Conservation (phyloP, 371 early-diverging fungal genomes). For the Lichtheimia ornata region DNA sequence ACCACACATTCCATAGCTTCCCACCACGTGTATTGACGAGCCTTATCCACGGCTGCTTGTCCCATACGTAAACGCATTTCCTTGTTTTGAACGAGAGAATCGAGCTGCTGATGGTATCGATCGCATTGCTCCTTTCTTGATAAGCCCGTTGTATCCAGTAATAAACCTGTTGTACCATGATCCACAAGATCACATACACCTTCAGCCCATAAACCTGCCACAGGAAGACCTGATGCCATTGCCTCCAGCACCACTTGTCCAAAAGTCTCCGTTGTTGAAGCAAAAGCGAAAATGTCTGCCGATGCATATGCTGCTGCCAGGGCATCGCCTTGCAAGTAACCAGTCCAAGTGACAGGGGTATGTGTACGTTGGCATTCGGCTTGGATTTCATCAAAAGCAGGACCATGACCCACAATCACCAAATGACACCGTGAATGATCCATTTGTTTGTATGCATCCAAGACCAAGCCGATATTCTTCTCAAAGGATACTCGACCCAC, state of each 20-base stretch:
- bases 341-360: conserved; percentile 48
- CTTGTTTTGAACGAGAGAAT: conserved; percentile 17
- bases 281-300: conserved; percentile 52
- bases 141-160: conserved; percentile 26
- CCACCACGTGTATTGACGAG: conserved; percentile 45
- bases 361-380: conserved; percentile 13
- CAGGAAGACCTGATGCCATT: conserved; percentile 50
- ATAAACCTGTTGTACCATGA: conserved; percentile 40
- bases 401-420: conserved; percentile 54
- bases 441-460: conserved; percentile 45
- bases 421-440: conserved; percentile 44
- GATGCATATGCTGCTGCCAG: conserved; percentile 48
- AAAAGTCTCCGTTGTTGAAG: conserved; percentile 51
- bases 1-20: conserved; percentile 51
- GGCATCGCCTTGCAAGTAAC: conserved; percentile 39
- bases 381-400: conserved; percentile 42
- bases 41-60: conserved; percentile 22
- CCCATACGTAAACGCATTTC: conserved; percentile 24
- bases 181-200: conserved; percentile 46
- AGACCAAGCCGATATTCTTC: conserved; percentile 44
- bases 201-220: conserved; percentile 44
- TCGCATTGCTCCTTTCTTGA: conserved; percentile 16
- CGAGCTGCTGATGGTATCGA: conserved; percentile 25
- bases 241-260: conserved; percentile 53
- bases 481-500: conserved; percentile 51